A percentile compares a stretch with the other conserved stretches of the same genome.
Evolutionary conservation across 768 basidiomycete genomes (phyloP).

Genomic region (Auricularia cornea): DNA sequence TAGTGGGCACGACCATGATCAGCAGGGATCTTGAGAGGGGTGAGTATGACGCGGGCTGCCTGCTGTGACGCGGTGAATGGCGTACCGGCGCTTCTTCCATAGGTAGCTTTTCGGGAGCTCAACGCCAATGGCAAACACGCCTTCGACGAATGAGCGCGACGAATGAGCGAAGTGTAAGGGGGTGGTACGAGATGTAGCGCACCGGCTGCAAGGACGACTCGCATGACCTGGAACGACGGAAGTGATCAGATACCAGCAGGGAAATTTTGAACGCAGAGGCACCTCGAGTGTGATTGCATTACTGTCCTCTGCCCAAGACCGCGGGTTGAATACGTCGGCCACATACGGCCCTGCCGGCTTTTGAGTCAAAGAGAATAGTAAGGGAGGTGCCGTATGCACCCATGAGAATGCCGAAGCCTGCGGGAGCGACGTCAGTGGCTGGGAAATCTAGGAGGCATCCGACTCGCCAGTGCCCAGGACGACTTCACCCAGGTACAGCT

Average conservation of each 20-base stretch:
- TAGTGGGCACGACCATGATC: conserved; percentile 67
- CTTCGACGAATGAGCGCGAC: neutral
- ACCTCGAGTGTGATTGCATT: conserved; percentile 67
- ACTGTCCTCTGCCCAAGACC: conserved; percentile 48
- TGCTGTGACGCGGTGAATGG: conserved; percentile 10
- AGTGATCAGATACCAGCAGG: neutral
- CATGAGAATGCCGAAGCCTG: conserved; percentile 28
- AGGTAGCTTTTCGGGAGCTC: conserved; percentile 86
- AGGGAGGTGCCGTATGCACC: conserved; percentile 29
- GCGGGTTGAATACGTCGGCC: conserved; percentile 65
- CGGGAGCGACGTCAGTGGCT: too few species aligned
- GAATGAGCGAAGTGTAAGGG: too few species aligned
- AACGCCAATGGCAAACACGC: conserved; percentile 87
- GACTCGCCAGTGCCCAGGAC: conserved; percentile 64
- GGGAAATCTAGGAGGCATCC: too few species aligned
- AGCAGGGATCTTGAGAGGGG: neutral
- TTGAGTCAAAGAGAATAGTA: neutral
- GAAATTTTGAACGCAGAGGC: neutral
- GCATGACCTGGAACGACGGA: conserved; percentile 41
- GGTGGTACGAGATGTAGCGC: neutral
- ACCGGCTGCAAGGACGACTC: conserved; percentile 82
- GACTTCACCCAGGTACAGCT: conserved; percentile 90
- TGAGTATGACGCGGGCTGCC: neutral
- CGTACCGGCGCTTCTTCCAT: conserved; percentile 46
- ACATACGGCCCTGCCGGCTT: conserved; percentile 50